phyloP scores from a whole-genome alignment of 345 rosid genomes.

The Salix purpurea region DNA sequence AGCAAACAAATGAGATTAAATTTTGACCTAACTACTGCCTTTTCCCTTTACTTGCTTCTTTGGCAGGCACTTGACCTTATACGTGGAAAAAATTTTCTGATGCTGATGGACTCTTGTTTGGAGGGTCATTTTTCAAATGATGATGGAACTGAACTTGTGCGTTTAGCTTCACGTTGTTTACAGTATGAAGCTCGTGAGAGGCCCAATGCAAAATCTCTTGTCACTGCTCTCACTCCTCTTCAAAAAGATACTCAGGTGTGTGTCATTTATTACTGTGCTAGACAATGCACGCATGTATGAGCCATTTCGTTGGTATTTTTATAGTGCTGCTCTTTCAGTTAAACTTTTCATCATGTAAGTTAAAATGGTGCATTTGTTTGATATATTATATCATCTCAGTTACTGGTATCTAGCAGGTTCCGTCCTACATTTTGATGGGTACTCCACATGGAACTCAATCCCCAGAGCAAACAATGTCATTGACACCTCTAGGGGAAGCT shows the following conservation, averaged over 20 bases:
- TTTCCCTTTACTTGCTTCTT: conserved; percentile 8
- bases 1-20: background rate
- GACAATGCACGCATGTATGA: background rate
- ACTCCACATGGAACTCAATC: conserved; percentile 56
- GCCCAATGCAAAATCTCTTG: conserved; percentile 88
- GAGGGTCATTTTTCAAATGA: conserved; percentile 95
- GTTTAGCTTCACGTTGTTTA: conserved; percentile 83
- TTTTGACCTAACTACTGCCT: conserved; percentile 3
- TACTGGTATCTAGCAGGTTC: conserved; percentile 44
- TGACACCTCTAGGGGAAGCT: conserved; percentile 78
- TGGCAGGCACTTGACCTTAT: conserved; percentile 94
- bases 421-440: conserved; percentile 62
- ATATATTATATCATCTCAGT: background rate
- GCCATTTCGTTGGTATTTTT: background rate
- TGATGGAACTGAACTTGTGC: conserved; percentile 84
- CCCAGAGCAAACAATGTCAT: conserved; percentile 40
- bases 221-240: conserved; percentile 63
- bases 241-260: conserved; percentile 85
- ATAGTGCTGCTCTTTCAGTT: background rate
- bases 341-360: background rate
- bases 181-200: conserved; percentile 91
- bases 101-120: conserved; percentile 94
- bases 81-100: conserved; percentile 81
- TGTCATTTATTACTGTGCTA: background rate
- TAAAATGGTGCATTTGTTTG: background rate